Evolutionary conservation across 352 stramenopile species (phyloP).

Genomic region (Pythium utonaiense): DNA sequence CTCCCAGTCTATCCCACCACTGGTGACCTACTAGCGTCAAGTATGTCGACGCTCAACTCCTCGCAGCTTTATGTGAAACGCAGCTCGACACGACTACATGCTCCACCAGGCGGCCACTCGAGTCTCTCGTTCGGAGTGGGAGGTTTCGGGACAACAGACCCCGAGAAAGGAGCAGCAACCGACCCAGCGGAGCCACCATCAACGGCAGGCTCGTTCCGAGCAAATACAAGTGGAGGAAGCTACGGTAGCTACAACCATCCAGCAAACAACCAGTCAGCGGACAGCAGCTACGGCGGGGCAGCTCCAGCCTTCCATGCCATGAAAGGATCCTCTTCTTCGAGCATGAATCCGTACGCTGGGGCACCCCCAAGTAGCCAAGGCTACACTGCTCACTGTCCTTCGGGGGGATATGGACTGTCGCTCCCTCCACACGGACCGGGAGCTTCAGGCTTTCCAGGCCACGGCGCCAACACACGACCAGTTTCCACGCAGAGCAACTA

Average conservation of each 20-base stretch:
- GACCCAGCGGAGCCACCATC: conserved; percentile 13
- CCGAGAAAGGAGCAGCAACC: conserved; percentile 17
- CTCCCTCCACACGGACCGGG: background rate
- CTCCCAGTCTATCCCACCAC: too few relatives aligned
- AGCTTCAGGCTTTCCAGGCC: background rate
- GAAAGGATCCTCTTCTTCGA: conserved; percentile 2
- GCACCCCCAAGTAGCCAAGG: conserved; percentile 4
- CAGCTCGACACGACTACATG: conserved; percentile 73
- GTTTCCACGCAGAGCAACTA: conserved; percentile 27
- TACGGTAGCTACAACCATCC: conserved; percentile 17
- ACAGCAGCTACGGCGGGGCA: conserved; percentile 1
- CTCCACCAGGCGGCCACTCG: conserved; percentile 57
- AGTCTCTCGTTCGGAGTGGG: conserved; percentile 59
- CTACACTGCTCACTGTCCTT: background rate
- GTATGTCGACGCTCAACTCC: conserved; percentile 78
- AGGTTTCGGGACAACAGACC: conserved; percentile 53
- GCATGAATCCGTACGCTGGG: background rate
- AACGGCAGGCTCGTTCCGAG: conserved; percentile 1
- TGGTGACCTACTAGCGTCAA: too few relatives aligned
- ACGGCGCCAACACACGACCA: conserved; percentile 3
- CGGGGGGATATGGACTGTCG: background rate
- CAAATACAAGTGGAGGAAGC: background rate
- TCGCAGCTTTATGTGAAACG: conserved; percentile 70
- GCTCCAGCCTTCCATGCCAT: conserved; percentile 16
- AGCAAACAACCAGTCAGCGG: conserved; percentile 17